A percentile compares a stretch with the other conserved stretches of the same genome.
Evolutionary conservation across 768 basidiomycete species (phyloP).

Genomic region (Suillus fuscotomentosus): DNA sequence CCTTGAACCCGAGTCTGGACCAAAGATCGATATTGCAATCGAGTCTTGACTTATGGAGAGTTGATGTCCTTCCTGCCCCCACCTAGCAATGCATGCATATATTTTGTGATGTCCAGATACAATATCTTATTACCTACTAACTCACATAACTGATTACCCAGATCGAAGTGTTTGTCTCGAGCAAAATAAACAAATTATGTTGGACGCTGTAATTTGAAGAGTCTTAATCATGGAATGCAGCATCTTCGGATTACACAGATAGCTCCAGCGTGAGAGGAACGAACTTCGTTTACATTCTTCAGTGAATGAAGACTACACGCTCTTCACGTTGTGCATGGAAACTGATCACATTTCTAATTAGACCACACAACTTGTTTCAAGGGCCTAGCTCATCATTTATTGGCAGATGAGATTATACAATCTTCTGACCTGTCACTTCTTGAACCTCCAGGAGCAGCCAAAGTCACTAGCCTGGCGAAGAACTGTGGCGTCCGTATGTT

Average conservation of each 20-base stretch:
- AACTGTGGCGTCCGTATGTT: not conserved
- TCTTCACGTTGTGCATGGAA: not conserved
- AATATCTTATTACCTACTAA: not conserved
- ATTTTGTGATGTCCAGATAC: not conserved
- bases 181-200: not conserved
- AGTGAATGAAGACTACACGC: not conserved
- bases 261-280: not conserved
- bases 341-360: not conserved
- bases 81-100: not conserved
- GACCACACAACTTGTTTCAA: not conserved
- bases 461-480: not conserved
- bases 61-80: not conserved
- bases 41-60: conserved; percentile 18
- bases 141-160: not conserved
- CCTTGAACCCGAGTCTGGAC: conserved; percentile 20
- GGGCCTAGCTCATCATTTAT: not conserved
- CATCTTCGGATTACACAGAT: not conserved
- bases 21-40: conserved; percentile 39
- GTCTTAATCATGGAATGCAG: not conserved
- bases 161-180: not conserved
- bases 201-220: not conserved
- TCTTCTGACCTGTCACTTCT: not conserved
- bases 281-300: not conserved
- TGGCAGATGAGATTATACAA: not conserved
- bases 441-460: not conserved